Evolutionary conservation across 768 basidiomycete genomes (phyloP), one percentile per base, ranked within the genome.

Genomic region (Suillus subaureus): DNA sequence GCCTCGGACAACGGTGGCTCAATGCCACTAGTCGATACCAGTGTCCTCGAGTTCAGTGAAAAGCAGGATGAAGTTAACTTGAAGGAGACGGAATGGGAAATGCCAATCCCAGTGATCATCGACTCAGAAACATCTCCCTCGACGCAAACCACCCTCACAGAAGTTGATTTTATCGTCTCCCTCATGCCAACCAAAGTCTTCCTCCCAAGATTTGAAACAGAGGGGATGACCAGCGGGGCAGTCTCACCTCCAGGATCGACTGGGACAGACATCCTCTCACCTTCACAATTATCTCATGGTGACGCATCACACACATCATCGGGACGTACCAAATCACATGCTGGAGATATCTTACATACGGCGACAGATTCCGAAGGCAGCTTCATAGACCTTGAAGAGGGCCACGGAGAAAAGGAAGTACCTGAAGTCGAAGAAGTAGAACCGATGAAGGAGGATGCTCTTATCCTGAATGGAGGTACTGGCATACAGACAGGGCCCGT

Each of bases 401-500:
- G 83, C 45, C 85, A 85, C 21, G 85, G 84, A 76, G 86, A 86
- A 68, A 88, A 87, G 4, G 87, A 89, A 67, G 86, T 89, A 64
- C 85, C 87, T 63, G 84, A 89, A 31, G 74, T 83, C 61, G 84
- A 89, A 52, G 73, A 75, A 7, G 73, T 85, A 45, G 83, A 84
- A 56, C 84, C 85, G 55, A 81, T 82, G 43, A 6, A 33, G 6
- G 58, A 64, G 11, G 93, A 94, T 68, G 82, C 87, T 67, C 80
- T 96, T 56, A 93, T 95, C 65, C 80, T 87, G 75, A 89, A 88
- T 64, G 94, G 94, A 43, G 94, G 96, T 11, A 89, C 91, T 63
- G 96, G 95, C 33, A 96, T 96, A 58, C 96, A 94, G 33, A 84
- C 93, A 52, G 94, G 93, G 35, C 88, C 91, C 61, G 93, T 94